Base-by-base conservation (phyloP, 306 rosid species). In the Citrullus amarus region DNA sequence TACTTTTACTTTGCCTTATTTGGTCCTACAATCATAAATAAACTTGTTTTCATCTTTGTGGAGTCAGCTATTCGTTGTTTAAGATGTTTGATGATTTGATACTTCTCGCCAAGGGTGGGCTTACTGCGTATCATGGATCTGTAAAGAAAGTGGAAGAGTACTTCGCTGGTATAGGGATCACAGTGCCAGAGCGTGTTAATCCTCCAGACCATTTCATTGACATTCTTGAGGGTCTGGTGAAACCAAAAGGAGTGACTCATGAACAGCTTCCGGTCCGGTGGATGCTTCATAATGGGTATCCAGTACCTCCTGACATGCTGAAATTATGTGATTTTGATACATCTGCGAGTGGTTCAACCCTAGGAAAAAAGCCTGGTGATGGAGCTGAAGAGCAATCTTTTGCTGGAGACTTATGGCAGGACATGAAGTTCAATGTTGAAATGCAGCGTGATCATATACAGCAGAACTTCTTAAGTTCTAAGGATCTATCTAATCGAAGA, bases 191-290 rank as follows among this genome's bases (percentile, higher is more conserved):
- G 22, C 91, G 97, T 30, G 89, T 88, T 76, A 91, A 91, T 86
- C 97, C 97, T 79, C 97, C 97, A 0, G 97, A 91, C 72, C 90
- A 91, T 84, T 91, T 85, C 87, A 91, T 91, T 76, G 92, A 91
- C 84, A 79, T 91, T 86, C 81, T 91, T 58, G 97, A 91, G 84
- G 94, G 97, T 56, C 69, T 91, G 63, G 97, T 84, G 82, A 91
- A 86, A 72, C 88, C 91, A 87, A 61, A 86, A 22, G 83, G 84
- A 56, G 97, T 89, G 74, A 85, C 85, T 46, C 76, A 79, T 73
- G 80, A 91, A 78, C 89, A 91, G 68, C 92, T 91, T 73, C 97
- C 97, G 11, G 88, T 91, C 34, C 85, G 92, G 76, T 91, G 97
- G 97, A 91, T 91, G 97, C 88, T 89, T 78, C 94, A 91, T 81